Percentiles rank a stretch among this genome's conserved stretches.
Evolutionary conservation across 805 yeast genomes (phyloP).

Genomic region (Candida lessepsii): DNA sequence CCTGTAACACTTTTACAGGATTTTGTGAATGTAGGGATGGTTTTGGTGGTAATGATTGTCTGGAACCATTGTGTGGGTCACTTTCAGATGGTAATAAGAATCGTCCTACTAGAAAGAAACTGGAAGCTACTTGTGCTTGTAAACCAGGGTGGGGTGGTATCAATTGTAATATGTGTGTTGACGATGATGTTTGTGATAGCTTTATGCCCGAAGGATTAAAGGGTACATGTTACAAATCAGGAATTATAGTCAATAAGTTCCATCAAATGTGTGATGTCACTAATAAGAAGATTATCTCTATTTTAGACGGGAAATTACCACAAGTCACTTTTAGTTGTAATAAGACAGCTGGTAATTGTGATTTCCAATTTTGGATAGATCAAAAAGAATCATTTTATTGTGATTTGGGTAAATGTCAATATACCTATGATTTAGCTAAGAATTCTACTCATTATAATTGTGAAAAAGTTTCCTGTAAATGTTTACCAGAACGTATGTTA

Average conservation of each 20-base stretch:
- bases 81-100: conserved; percentile 57
- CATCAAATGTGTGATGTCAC: conserved; percentile 96
- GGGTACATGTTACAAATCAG: conserved; percentile 89
- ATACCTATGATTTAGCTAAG: conserved; percentile 55
- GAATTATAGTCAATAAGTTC: conserved; percentile 74
- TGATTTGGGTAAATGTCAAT: conserved; percentile 71
- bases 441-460: conserved; percentile 80
- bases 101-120: conserved; percentile 61
- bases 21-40: conserved; percentile 91
- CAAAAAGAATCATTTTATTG: conserved; percentile 88
- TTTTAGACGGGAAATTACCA: conserved; percentile 77
- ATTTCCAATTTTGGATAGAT: conserved; percentile 96
- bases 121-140: conserved; percentile 62
- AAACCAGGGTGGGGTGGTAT: conserved; percentile 90
- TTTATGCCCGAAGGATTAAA: conserved; percentile 82
- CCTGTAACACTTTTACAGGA: conserved; percentile 86
- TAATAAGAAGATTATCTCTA: conserved; percentile 76
- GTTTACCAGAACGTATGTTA: conserved; percentile 88
- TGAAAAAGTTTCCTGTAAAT: conserved; percentile 74
- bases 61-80: conserved; percentile 84
- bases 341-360: conserved; percentile 60
- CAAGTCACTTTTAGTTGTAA: conserved; percentile 92
- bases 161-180: conserved; percentile 83
- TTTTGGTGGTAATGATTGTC: conserved; percentile 91
- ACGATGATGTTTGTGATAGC: conserved; percentile 74